Percentiles rank a stretch among this genome's conserved stretches.
Conservation (phyloP, 768 basidiomycete species). For the Boletellus emodensis region DNA sequence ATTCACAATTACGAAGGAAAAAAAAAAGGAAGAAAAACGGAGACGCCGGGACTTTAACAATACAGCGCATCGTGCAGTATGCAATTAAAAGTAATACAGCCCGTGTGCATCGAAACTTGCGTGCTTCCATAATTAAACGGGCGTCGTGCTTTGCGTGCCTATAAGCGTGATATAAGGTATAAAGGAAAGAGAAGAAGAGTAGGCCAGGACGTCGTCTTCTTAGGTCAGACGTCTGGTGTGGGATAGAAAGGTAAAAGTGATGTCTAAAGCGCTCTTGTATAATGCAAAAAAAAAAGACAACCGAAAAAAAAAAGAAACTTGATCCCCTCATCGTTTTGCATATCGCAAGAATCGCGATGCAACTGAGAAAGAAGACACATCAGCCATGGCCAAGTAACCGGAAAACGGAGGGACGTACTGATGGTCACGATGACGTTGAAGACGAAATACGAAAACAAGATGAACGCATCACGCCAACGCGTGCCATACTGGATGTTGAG, state of each 20-base stretch:
- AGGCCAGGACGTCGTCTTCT: no score
- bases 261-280: not conserved
- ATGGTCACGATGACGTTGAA: slow-evolving; percentile 71
- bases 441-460: slow-evolving; percentile 59
- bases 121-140: no score
- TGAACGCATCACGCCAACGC: slow-evolving; percentile 68
- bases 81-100: no score
- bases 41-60: no score
- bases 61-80: no score
- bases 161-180: no score
- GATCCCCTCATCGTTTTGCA: slow-evolving; percentile 46
- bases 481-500: slow-evolving; percentile 60
- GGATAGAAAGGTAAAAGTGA: not conserved
- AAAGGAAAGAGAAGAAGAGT: no score
- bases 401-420: slow-evolving; percentile 26
- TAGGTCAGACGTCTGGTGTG: no score
- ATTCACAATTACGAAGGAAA: no score
- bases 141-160: no score
- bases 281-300: not conserved
- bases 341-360: slow-evolving; percentile 71
- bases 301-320: not conserved
- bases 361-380: slow-evolving; percentile 29
- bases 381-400: not conserved
- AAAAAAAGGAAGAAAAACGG: no score
- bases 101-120: no score